These are phyloP conservation scores for Sphaerulina populicola DNA, from an alignment of 2,329 filamentous ascomycete genomes.

Conservation along the genomic window DNA sequence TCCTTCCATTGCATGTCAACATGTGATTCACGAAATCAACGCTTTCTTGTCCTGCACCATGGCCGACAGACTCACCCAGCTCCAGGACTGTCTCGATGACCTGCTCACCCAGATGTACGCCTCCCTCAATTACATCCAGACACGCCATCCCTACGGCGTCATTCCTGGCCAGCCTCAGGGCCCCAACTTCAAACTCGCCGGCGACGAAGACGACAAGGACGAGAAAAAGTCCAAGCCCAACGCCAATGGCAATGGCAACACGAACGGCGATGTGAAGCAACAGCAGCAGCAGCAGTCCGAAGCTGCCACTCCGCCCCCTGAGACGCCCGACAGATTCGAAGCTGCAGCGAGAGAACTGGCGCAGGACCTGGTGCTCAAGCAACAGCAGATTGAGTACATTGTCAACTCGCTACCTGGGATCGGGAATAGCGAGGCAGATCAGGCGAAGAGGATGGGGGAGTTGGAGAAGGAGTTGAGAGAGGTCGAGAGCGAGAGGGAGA, in stretches of 20 bases:
- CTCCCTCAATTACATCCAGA: constrained; percentile 39
- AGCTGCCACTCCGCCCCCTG: constrained; percentile 47
- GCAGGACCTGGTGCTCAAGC: constrained; percentile 66
- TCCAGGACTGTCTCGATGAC: constrained; percentile 78
- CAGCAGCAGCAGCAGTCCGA: constrained; percentile 4
- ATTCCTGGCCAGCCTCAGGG: constrained; percentile 37
- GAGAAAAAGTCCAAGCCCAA: constrained; percentile 4
- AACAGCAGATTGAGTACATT: constrained; percentile 73
- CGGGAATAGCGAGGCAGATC: constrained; percentile 68
- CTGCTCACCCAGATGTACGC: constrained; percentile 44
- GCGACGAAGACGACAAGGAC: constrained; percentile 7
- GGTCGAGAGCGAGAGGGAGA: constrained; percentile 36
- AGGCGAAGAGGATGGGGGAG: constrained; percentile 52
- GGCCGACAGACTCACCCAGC: constrained; percentile 65
- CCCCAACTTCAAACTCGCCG: constrained; percentile 16
- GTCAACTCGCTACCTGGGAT: constrained; percentile 68
- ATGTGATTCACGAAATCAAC: background rate
- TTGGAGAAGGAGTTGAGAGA: constrained; percentile 39
- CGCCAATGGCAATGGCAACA: constrained; percentile 21
- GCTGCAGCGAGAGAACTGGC: constrained; percentile 64
- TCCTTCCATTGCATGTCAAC: background rate
- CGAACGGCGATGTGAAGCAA: constrained; percentile 2
- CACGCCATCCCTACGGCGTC: constrained; percentile 36
- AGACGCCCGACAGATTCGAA: constrained; percentile 56
- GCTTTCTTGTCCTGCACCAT: constrained; percentile 11